These are phyloP conservation scores for Sophora flavescens DNA, from an alignment of 306 rosid genomes.

Conservation along the genomic window DNA sequence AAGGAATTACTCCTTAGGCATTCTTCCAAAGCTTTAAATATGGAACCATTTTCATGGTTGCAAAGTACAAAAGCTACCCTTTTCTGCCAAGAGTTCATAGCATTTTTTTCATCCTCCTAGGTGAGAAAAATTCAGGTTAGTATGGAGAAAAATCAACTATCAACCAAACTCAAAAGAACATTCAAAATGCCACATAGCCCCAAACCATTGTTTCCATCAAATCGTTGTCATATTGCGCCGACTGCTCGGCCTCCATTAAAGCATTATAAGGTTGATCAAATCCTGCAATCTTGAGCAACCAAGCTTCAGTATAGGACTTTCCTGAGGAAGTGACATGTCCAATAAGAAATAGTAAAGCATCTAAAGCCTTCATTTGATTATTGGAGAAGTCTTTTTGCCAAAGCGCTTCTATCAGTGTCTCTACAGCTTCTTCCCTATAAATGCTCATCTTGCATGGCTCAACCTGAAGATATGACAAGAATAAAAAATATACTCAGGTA, in stretches of 20 bases:
- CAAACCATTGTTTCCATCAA: conserved; percentile 73
- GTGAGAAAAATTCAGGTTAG: conserved; percentile 40
- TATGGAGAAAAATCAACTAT: conserved; percentile 27
- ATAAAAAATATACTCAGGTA: conserved; percentile 20
- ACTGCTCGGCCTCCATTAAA: conserved; percentile 68
- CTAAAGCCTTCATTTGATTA: conserved; percentile 72
- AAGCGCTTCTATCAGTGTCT: conserved; percentile 78
- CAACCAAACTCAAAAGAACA: conserved; percentile 40
- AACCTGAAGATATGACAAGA: conserved; percentile 59
- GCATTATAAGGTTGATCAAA: conserved; percentile 81
- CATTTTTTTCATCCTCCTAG: conserved; percentile 86
- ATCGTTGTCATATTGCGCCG: conserved; percentile 56
- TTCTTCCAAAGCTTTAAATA: conserved; percentile 86
- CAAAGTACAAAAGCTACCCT: conserved; percentile 81
- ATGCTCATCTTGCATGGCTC: conserved; percentile 96
- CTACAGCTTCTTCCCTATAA: conserved; percentile 91
- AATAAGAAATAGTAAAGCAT: conserved; percentile 73
- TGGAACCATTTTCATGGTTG: conserved; percentile 88
- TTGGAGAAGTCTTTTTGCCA: conserved; percentile 71
- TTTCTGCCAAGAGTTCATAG: conserved; percentile 76
- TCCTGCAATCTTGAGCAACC: conserved; percentile 90
- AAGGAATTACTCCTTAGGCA: conserved; percentile 78
- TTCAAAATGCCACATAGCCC: conserved; percentile 34
- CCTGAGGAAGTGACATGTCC: conserved; percentile 81
- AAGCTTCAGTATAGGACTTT: conserved; percentile 74